Conservation (phyloP, 2,329 filamentous ascomycete species). For the Fusarium anguioides region DNA sequence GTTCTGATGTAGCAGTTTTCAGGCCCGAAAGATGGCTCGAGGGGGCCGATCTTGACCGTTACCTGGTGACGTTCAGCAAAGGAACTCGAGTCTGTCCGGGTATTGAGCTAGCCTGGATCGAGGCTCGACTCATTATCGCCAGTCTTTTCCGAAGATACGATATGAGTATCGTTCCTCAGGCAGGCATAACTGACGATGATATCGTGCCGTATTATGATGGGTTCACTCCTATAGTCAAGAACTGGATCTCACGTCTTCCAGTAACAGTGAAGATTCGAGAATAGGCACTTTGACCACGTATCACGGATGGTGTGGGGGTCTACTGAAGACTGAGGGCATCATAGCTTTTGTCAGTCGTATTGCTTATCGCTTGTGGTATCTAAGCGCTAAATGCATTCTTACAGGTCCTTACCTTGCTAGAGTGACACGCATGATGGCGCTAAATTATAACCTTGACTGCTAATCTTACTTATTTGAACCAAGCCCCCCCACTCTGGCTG, state of each 20-base stretch:
- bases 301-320: neutral
- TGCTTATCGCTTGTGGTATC: too few species aligned
- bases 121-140: neutral
- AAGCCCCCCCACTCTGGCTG: neutral
- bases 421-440: neutral
- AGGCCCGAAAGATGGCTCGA: neutral
- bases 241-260: conserved; percentile 8
- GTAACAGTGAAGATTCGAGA: neutral
- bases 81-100: conserved; percentile 5
- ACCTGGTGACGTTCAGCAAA: conserved; percentile 7
- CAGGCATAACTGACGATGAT: conserved; percentile 1
- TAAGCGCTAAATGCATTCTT: neutral
- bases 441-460: neutral
- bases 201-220: conserved; percentile 11
- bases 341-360: neutral
- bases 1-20: neutral
- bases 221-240: conserved; percentile 10
- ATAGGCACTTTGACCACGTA: neutral
- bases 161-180: neutral
- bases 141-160: conserved; percentile 6
- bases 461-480: neutral
- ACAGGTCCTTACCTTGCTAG: too few species aligned
- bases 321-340: neutral
- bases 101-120: conserved; percentile 9
- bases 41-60: neutral